A percentile compares a stretch with the other conserved stretches of the same genome.
phyloP scores from a whole-genome alignment of 345 rosid species.

The Eutrema japonicum region DNA sequence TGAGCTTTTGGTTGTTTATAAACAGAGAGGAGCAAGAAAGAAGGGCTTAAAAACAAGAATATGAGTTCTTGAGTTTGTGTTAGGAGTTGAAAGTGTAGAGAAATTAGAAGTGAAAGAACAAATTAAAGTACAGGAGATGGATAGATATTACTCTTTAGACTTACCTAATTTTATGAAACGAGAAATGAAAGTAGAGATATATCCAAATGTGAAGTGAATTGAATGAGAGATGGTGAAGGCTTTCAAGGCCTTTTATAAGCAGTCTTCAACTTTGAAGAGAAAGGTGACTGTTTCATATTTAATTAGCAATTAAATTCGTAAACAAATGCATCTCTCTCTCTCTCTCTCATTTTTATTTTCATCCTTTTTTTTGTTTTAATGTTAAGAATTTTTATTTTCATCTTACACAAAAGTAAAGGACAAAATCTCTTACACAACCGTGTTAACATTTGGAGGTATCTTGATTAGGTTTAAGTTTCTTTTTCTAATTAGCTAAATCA shows the following conservation, averaged over 20 bases:
- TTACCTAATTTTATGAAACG: conserved; percentile 34
- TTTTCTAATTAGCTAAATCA: conserved; percentile 11
- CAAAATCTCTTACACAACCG: neutral
- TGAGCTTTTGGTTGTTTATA: neutral
- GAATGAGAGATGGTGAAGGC: conserved; percentile 38
- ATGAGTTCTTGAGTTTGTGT: conserved; percentile 20
- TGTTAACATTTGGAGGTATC: conserved; percentile 2
- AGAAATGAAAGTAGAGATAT: conserved; percentile 18
- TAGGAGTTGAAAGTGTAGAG: conserved; percentile 23
- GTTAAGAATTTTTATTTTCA: neutral
- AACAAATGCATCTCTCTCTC: neutral
- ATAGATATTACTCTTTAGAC: neutral
- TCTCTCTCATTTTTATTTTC: neutral
- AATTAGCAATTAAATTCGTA: conserved; percentile 9
- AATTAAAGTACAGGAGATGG: neutral
- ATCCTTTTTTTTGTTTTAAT: too few species aligned
- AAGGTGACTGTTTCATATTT: conserved; percentile 4
- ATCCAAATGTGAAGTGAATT: conserved; percentile 39
- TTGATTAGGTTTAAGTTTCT: conserved; percentile 10
- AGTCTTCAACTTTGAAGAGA: conserved; percentile 1
- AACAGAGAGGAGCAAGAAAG: conserved; percentile 3
- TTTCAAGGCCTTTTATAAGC: conserved; percentile 36
- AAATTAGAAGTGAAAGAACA: neutral
- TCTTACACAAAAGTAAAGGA: neutral
- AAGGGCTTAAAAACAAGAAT: conserved; percentile 24